Evolutionary conservation across 2,329 filamentous ascomycete genomes (phyloP), one percentile per base, ranked within the genome.

Genomic region (Botrytis galanthina): DNA sequence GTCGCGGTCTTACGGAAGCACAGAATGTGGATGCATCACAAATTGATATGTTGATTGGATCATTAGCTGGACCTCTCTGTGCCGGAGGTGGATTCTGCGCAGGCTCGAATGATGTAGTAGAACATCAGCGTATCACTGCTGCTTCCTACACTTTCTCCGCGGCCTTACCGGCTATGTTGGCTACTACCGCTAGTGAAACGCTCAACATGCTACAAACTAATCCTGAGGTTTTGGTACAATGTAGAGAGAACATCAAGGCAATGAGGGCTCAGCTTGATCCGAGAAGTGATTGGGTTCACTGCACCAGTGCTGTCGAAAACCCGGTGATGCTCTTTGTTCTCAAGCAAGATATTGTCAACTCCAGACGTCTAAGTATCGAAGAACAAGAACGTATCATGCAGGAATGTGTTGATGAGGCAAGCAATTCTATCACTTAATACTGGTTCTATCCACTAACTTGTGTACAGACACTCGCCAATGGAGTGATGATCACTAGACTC

Each of bases 1-100:
- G 96, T 32, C 91, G 94, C 70, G 96, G 96, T 74, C 87, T 98
- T 57, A 98, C 96, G 0, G 97, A 99, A 84, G 93, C 95, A 9
- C 96, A 98, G 81, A 97, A 98, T 78, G 95, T 99, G 29, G 96
- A 98, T 81, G 91, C 95, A 0, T 90, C 92, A 16, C 93, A 97
- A 81, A 91, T 99, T 68, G 96, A 99, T 84, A 98, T 99, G 94
- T 95, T 99, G 77, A 89, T 98, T 70, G 96, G 97, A 61, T 97
- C 94, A 51, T 89, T 99, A 63, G 91, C 95, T 20, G 95, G 96
- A 3, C 92, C 95, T 26, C 87, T 99, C 54, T 96, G 95, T 80
- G 94, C 93, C 16, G 95, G 95, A 72, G 96, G 97, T 78, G 96
- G 96, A 26, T 99, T 99, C 86, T 99, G 96, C 81, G 95, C 95